Conservation (phyloP, 129 eudicot species). For the Saposhnikovia divaricata region DNA sequence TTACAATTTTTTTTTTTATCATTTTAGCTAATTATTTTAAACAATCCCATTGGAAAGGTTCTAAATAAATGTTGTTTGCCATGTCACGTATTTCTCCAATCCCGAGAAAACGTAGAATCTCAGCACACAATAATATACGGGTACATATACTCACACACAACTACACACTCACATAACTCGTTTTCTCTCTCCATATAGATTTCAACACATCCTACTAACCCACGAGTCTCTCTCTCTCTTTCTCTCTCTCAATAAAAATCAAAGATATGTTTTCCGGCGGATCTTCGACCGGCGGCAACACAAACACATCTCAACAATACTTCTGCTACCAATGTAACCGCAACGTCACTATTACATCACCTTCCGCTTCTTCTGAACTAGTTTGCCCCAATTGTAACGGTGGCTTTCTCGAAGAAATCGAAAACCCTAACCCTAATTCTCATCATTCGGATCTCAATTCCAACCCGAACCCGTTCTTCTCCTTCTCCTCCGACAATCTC, state of each 20-base stretch:
- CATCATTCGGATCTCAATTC: slow-evolving; percentile 15
- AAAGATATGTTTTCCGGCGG: slow-evolving; percentile 15
- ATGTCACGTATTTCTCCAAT: neutral
- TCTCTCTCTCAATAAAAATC: neutral
- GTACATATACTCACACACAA: neutral
- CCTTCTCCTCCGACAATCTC: slow-evolving; percentile 25
- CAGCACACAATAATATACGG: neutral
- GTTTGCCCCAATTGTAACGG: slow-evolving; percentile 74
- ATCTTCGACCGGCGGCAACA: slow-evolving; percentile 22
- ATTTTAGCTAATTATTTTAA: too few relatives aligned
- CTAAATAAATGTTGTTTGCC: neutral
- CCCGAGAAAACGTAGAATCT: neutral
- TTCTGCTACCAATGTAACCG: slow-evolving; percentile 74
- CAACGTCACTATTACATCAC: slow-evolving; percentile 38
- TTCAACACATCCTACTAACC: neutral
- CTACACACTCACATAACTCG: neutral
- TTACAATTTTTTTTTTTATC: too few relatives aligned
- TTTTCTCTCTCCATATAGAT: neutral
- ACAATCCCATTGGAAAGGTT: too few relatives aligned
- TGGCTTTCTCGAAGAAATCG: slow-evolving; percentile 69
- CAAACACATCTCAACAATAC: slow-evolving; percentile 27
- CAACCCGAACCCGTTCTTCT: slow-evolving; percentile 19
- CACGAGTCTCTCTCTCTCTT: neutral
- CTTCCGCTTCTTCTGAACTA: slow-evolving; percentile 44
- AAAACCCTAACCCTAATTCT: slow-evolving; percentile 42